Evolutionary conservation across 495 filamentous ascomycete species (phyloP).

Genomic region (Penicillium odoratum): DNA sequence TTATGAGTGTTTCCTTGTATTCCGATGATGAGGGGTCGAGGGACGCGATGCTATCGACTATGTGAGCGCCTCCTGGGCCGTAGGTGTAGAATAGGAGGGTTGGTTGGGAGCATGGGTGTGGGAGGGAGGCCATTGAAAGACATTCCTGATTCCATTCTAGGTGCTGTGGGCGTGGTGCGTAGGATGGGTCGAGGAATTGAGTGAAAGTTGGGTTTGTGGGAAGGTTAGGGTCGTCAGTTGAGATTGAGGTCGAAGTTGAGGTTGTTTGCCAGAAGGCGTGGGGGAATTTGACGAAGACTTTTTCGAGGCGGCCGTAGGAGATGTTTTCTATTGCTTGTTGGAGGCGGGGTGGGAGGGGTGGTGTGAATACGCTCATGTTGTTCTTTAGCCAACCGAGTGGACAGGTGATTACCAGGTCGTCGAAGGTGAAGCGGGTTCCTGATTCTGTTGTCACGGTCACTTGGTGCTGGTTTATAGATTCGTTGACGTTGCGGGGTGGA

Average conservation of each 20-base stretch:
- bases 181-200: constrained; percentile 53
- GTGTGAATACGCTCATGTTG: constrained; percentile 68
- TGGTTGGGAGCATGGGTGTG: constrained; percentile 62
- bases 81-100: constrained; percentile 93
- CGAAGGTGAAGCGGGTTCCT: constrained; percentile 60
- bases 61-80: constrained; percentile 56
- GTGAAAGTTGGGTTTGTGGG: constrained; percentile 29
- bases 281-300: constrained; percentile 88
- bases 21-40: constrained; percentile 26
- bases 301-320: constrained; percentile 87
- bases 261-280: constrained; percentile 60
- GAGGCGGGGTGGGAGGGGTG: constrained; percentile 65
- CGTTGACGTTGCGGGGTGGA: constrained; percentile 12
- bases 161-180: constrained; percentile 69
- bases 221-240: not conserved
- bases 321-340: constrained; percentile 71
- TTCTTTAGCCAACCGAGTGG: constrained; percentile 89
- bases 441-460: constrained; percentile 57
- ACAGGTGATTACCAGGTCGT: constrained; percentile 81
- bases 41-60: constrained; percentile 44
- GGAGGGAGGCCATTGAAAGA: constrained; percentile 73
- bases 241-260: constrained; percentile 8
- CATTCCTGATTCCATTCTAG: constrained; percentile 77
- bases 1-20: constrained; percentile 34
- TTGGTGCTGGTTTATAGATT: constrained; percentile 16